These are phyloP conservation scores for Sugiyamaella japonica DNA, from an alignment of 1,139 yeast species.

Conservation along the genomic window DNA sequence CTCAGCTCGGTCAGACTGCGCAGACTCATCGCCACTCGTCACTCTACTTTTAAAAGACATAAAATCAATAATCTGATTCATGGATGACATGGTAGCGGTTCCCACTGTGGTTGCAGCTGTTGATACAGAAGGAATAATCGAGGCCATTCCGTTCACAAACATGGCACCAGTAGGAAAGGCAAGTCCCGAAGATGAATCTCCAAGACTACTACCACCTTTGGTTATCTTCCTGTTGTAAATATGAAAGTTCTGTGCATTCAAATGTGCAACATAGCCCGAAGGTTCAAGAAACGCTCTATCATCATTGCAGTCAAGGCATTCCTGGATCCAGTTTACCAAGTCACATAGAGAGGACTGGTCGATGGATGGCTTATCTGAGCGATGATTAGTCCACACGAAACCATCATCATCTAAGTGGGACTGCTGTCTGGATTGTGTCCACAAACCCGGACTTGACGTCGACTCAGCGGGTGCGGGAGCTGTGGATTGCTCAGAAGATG, in stretches of 20 bases:
- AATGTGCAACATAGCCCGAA: conserved; percentile 34
- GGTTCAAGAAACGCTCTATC: conserved; percentile 32
- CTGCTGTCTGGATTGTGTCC: neutral
- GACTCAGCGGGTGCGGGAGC: neutral
- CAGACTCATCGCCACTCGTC: neutral
- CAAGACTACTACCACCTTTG: neutral
- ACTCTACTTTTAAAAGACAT: conserved; percentile 19
- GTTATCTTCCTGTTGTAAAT: neutral
- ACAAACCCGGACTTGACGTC: neutral
- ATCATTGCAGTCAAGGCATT: conserved; percentile 31
- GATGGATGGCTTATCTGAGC: conserved; percentile 9
- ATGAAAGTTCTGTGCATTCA: conserved; percentile 17
- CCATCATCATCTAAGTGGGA: conserved; percentile 29
- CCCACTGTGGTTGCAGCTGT: conserved; percentile 22
- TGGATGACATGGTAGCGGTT: conserved; percentile 32
- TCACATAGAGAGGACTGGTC: conserved; percentile 29
- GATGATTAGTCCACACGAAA: conserved; percentile 31
- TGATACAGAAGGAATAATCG: conserved; percentile 15
- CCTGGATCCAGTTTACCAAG: conserved; percentile 32
- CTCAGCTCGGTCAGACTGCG: neutral
- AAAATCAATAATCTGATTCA: conserved; percentile 29
- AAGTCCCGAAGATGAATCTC: neutral
- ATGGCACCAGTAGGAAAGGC: conserved; percentile 1
- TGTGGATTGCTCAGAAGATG: neutral
- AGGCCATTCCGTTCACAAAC: conserved; percentile 10